phyloP scores from a whole-genome alignment of 2,329 filamentous ascomycete species.

The Diplodia mutila region DNA sequence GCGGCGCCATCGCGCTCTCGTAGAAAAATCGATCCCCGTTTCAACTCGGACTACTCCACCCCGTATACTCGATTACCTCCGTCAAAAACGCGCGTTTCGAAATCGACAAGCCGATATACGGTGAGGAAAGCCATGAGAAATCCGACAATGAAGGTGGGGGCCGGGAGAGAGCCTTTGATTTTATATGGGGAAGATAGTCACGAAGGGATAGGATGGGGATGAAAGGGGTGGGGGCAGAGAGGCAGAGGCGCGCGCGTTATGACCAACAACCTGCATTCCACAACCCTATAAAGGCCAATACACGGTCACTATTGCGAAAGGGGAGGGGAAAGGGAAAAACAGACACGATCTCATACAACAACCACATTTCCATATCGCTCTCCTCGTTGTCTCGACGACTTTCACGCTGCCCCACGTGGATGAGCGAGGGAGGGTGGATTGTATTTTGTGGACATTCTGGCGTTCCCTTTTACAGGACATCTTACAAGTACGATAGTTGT shows the following conservation, averaged over 20 bases:
- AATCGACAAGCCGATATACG: background rate
- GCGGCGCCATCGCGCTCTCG: conserved; percentile 79
- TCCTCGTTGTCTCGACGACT: background rate
- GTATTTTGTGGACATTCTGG: conserved; percentile 8
- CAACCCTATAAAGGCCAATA: background rate
- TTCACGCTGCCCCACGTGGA: background rate
- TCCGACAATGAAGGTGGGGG: background rate
- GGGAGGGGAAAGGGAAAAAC: background rate
- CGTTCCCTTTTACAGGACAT: conserved; percentile 1
- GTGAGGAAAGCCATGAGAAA: background rate
- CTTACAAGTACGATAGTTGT: background rate
- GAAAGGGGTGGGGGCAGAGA: background rate
- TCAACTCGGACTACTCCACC: background rate
- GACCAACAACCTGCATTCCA: background rate
- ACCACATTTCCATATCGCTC: background rate
- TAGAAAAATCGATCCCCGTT: conserved; percentile 33
- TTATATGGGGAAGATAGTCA: background rate
- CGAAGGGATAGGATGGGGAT: background rate
- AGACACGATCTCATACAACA: background rate
- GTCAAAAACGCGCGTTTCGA: background rate
- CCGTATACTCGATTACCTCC: background rate
- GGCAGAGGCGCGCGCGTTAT: background rate
- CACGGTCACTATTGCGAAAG: background rate
- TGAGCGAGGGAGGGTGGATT: background rate
- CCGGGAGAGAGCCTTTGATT: background rate